Evolutionary conservation across 371 early-diverging fungal species (phyloP).

Genomic region (Chytridium lagenaria): DNA sequence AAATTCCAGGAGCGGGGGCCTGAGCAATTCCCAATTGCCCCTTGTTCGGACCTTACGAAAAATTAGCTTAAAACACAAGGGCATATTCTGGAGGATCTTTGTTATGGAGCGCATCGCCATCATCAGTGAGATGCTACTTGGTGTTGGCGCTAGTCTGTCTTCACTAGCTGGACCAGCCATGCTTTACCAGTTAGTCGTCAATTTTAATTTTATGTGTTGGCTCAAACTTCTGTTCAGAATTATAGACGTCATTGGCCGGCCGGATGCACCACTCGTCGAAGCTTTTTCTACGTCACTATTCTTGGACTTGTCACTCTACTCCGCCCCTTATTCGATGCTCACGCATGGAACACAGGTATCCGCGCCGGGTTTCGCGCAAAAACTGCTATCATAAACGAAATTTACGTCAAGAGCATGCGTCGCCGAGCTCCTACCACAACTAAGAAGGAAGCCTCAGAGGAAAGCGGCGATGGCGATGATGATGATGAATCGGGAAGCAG

Average conservation of each 20-base stretch:
- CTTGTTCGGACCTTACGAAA: too few relatives aligned
- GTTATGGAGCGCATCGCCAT: neutral
- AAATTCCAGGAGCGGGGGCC: too few relatives aligned
- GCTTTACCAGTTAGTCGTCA: conserved; percentile 29
- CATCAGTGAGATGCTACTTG: neutral
- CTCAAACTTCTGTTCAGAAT: too few relatives aligned
- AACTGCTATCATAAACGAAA: conserved; percentile 42
- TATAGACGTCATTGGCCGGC: conserved; percentile 38
- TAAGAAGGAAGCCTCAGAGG: neutral
- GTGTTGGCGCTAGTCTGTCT: neutral
- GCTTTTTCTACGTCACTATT: conserved; percentile 43
- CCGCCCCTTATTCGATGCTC: conserved; percentile 42
- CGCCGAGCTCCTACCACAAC: conserved; percentile 20
- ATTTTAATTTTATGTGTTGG: too few relatives aligned
- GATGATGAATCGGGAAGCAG: conserved; percentile 28
- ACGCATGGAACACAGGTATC: conserved; percentile 39
- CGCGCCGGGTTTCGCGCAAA: conserved; percentile 32
- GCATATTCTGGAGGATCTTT: neutral
- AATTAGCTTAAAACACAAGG: neutral
- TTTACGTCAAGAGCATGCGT: conserved; percentile 48
- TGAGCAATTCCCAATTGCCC: too few relatives aligned
- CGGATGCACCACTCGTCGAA: neutral
- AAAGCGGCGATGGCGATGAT: conserved; percentile 7
- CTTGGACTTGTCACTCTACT: conserved; percentile 30
- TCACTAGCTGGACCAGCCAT: conserved; percentile 48